phyloP scores from a whole-genome alignment of 2,329 filamentous ascomycete species.

The Penicillium sp. region DNA sequence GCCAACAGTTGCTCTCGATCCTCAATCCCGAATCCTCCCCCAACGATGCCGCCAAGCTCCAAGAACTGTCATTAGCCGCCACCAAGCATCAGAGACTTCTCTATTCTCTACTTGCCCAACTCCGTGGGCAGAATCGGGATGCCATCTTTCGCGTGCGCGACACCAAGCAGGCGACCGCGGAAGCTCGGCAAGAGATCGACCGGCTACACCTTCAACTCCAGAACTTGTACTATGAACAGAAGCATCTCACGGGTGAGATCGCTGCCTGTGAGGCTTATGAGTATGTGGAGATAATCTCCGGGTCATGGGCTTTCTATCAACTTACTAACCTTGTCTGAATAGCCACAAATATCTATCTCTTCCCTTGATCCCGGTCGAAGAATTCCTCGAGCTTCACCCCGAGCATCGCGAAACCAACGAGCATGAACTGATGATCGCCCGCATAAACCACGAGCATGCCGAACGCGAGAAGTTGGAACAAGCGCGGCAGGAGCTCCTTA shows the following conservation, averaged over 20 bases:
- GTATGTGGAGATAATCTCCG: slow-evolving; percentile 55
- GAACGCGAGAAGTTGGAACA: slow-evolving; percentile 85
- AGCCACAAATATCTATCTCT: slow-evolving; percentile 81
- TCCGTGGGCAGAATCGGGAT: slow-evolving; percentile 80
- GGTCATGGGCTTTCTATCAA: slow-evolving; percentile 3
- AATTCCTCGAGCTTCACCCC: slow-evolving; percentile 76
- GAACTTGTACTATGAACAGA: slow-evolving; percentile 95
- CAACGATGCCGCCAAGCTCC: slow-evolving; percentile 48
- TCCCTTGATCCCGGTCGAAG: slow-evolving; percentile 78
- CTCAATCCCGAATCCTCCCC: slow-evolving; percentile 51
- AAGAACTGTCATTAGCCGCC: slow-evolving; percentile 58
- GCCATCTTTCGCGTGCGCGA: slow-evolving; percentile 79
- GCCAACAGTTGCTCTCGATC: slow-evolving; percentile 60
- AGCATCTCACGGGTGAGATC: slow-evolving; percentile 88
- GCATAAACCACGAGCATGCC: slow-evolving; percentile 85
- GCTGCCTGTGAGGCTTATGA: slow-evolving; percentile 87
- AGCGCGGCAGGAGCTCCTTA: slow-evolving; percentile 74
- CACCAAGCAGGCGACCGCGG: slow-evolving; percentile 82
- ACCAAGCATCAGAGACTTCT: slow-evolving; percentile 79
- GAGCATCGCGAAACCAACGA: slow-evolving; percentile 72
- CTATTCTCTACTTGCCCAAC: slow-evolving; percentile 73
- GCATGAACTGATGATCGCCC: slow-evolving; percentile 80
- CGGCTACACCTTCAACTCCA: slow-evolving; percentile 87
- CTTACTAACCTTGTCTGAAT: slow-evolving; percentile 1
- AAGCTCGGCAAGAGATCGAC: slow-evolving; percentile 88